Conservation (phyloP, 2,329 filamentous ascomycete species). For the Colletotrichum magnum region DNA sequence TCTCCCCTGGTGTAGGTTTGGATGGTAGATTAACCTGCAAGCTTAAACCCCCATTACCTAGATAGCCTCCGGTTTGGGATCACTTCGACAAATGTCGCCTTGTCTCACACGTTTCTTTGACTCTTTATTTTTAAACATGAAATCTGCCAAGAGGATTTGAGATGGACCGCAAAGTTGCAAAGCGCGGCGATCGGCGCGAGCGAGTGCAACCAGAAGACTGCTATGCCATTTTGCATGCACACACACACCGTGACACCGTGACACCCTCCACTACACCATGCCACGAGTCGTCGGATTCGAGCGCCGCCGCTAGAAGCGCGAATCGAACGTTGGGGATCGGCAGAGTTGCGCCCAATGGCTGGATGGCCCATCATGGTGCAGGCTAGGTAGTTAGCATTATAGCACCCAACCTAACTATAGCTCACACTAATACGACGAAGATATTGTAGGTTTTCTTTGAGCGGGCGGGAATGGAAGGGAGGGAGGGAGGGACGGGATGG, state of each 20-base stretch:
- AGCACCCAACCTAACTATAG: too few species aligned
- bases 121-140: not conserved
- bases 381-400: not conserved
- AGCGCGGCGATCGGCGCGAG: slow-evolving; percentile 2
- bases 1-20: too few species aligned
- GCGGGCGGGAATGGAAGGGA: not conserved
- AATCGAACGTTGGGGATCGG: not conserved
- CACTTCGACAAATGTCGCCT: too few species aligned
- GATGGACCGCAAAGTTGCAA: slow-evolving; percentile 11
- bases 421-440: too few species aligned
- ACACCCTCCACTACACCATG: not conserved
- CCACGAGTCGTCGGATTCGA: not conserved
- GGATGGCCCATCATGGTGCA: not conserved
- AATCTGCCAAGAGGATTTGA: slow-evolving; percentile 7
- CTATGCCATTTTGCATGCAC: too few species aligned
- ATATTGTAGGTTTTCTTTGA: not conserved
- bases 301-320: not conserved
- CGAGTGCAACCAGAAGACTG: too few species aligned
- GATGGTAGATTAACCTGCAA: too few species aligned
- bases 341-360: not conserved
- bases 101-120: too few species aligned
- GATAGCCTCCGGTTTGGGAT: too few species aligned
- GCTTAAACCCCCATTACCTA: too few species aligned
- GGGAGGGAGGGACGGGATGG: not conserved
- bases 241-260: too few species aligned